A percentile compares a stretch with the other conserved stretches of the same genome.
Evolutionary conservation across 768 basidiomycete species (phyloP).

Genomic region (Lentinula lateritia): DNA sequence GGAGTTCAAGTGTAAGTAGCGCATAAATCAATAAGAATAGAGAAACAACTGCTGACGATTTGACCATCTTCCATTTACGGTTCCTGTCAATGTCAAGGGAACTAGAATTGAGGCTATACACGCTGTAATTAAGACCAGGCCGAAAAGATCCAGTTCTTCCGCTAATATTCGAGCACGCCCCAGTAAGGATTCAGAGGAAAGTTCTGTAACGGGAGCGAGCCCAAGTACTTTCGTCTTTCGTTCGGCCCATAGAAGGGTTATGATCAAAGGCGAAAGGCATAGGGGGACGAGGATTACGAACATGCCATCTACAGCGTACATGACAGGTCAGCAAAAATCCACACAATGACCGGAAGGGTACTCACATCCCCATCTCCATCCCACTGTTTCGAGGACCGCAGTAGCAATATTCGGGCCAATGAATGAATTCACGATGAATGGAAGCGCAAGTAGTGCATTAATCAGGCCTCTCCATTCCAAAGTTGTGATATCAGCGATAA

Average conservation of each 20-base stretch:
- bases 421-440: slow-evolving; percentile 60
- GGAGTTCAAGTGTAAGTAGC: neutral
- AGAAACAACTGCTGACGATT: slow-evolving; percentile 32
- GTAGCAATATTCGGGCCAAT: slow-evolving; percentile 60
- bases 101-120: slow-evolving; percentile 48
- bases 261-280: slow-evolving; percentile 45
- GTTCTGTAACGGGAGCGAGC: slow-evolving; percentile 11
- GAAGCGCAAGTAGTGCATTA: slow-evolving; percentile 37
- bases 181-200: slow-evolving; percentile 9
- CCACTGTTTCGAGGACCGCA: slow-evolving; percentile 30
- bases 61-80: slow-evolving; percentile 34
- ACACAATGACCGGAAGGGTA: slow-evolving; percentile 11
- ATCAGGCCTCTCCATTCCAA: slow-evolving; percentile 53
- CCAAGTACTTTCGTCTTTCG: slow-evolving; percentile 36
- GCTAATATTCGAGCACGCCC: slow-evolving; percentile 18
- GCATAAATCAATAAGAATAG: neutral
- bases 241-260: slow-evolving; percentile 53
- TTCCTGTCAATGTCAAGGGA: slow-evolving; percentile 44
- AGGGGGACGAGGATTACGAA: slow-evolving; percentile 52
- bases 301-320: slow-evolving; percentile 38
- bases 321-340: neutral
- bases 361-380: slow-evolving; percentile 71
- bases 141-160: slow-evolving; percentile 40
- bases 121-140: slow-evolving; percentile 44
- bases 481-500: slow-evolving; percentile 58